phyloP scores from a whole-genome alignment of 495 filamentous ascomycete species.

The Hypoxylon fuscum region DNA sequence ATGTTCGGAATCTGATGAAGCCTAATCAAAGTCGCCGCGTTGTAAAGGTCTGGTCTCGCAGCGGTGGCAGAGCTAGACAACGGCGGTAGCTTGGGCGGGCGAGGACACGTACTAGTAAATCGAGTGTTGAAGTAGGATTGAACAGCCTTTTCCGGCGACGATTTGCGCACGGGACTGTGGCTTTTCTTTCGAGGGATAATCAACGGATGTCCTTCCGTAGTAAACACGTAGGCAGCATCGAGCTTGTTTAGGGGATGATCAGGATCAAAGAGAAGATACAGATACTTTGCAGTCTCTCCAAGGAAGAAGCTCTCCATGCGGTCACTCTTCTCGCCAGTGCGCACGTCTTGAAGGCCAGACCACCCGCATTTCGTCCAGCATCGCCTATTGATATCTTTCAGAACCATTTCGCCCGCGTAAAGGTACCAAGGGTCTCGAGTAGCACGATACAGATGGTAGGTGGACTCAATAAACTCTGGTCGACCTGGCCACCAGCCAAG shows the following conservation, averaged over 20 bases:
- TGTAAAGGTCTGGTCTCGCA: slow-evolving; percentile 86
- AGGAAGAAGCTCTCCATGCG: slow-evolving; percentile 99
- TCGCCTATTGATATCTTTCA: slow-evolving; percentile 85
- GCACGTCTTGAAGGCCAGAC: slow-evolving; percentile 94
- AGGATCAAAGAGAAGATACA: slow-evolving; percentile 87
- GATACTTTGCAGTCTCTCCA: slow-evolving; percentile 94
- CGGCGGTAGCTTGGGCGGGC: slow-evolving; percentile 63
- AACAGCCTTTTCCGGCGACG: slow-evolving; percentile 14
- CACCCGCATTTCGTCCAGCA: slow-evolving; percentile 96
- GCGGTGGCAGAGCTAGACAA: slow-evolving; percentile 82
- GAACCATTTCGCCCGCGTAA: slow-evolving; percentile 93
- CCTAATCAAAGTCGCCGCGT: slow-evolving; percentile 85
- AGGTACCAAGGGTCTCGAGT: slow-evolving; percentile 98
- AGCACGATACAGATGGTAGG: slow-evolving; percentile 89
- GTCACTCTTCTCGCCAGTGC: slow-evolving; percentile 86
- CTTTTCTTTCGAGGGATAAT: slow-evolving; percentile 72
- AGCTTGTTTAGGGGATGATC: slow-evolving; percentile 87
- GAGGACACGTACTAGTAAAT: slow-evolving; percentile 67
- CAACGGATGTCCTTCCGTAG: slow-evolving; percentile 93
- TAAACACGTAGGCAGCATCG: slow-evolving; percentile 90
- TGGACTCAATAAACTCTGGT: slow-evolving; percentile 96
- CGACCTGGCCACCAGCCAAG: slow-evolving; percentile 94
- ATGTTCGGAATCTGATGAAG: slow-evolving; percentile 76
- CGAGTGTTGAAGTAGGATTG: slow-evolving; percentile 47
- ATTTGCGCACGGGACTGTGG: slow-evolving; percentile 19